Base-by-base conservation (phyloP, 495 filamentous ascomycete species). In the Xylaria longipes region DNA sequence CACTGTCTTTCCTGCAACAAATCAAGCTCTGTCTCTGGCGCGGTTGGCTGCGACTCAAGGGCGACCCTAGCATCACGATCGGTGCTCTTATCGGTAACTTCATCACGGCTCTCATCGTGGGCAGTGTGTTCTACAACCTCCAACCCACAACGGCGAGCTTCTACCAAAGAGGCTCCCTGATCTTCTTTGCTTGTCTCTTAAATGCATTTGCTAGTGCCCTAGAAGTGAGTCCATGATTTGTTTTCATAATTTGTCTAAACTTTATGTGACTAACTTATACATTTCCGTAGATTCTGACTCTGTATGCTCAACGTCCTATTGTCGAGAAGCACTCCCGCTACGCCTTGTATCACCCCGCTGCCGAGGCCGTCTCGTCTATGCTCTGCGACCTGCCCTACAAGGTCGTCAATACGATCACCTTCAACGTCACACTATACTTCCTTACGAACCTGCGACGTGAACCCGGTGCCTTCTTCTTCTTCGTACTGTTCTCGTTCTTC, bases 251-350 rank as follows among this genome's bases (percentile, higher is more conserved):
- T 31, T 12, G 3, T 63, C 33, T 1, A 52, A 54, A 70, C 20
- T 56, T 22, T 35, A 71, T 37, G 70, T 71, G 17, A 33, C 62
- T 58, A 12, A 64, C 35, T 39, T 27, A 71, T 3, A 31, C 43
- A 31, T 35, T 63, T 58, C 45, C 45, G 25, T 58, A 89, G 83
- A 94, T 94, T 79, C 81, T 97, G 37, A 94, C 92, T 7, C 86
- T 97, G 5, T 97, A 93, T 79, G 87, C 91, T 25, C 95, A 97
- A 87, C 89, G 94, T 17, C 89, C 92, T 1, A 97, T 98, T 75
- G 94, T 98, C 68, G 94, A 97, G 76, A 98, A 98, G 77, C 95
- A 98, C 75, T 82, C 84, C 65, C 90, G 91, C 71, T 98, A 97
- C 77, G 95, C 95, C n/a, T 84, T 97, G 27, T 97, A 97, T 75